Conservation (phyloP, 1,284 basidiomycete genomes). For the Stereum hirsutum region DNA sequence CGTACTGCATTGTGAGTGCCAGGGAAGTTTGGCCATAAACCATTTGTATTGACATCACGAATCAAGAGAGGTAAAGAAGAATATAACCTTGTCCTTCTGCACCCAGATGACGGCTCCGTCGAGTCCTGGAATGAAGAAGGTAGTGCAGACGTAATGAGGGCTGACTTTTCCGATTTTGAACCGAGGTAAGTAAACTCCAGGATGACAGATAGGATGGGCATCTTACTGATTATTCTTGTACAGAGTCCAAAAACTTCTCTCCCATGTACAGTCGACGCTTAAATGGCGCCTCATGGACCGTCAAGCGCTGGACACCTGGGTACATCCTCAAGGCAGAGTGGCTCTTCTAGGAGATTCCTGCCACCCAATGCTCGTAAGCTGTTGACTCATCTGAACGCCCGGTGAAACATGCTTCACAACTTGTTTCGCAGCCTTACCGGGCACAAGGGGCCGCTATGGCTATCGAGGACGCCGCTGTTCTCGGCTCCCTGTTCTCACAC, state of each 20-base stretch:
- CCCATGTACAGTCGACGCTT: conserved; percentile 28
- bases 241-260: conserved; percentile 29
- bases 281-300: conserved; percentile 38
- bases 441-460: conserved; percentile 66
- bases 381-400: neutral
- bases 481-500: conserved; percentile 48
- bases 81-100: conserved; percentile 32
- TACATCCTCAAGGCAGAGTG: conserved; percentile 27
- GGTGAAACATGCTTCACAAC: neutral
- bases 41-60: neutral
- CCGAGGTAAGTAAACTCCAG: conserved; percentile 25
- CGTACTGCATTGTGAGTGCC: conserved; percentile 31
- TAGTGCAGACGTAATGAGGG: conserved; percentile 34
- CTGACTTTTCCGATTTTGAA: conserved; percentile 34
- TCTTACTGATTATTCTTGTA: too few relatives aligned
- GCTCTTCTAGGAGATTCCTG: conserved; percentile 34
- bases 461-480: conserved; percentile 55
- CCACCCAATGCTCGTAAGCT: conserved; percentile 56
- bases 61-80: conserved; percentile 28
- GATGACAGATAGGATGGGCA: too few relatives aligned
- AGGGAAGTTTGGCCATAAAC: neutral
- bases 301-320: conserved; percentile 29
- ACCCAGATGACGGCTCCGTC: conserved; percentile 34
- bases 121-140: conserved; percentile 37
- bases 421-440: conserved; percentile 42